Evolutionary conservation across 179 eudicot species (phyloP).

Genomic region (Silene coronaria): DNA sequence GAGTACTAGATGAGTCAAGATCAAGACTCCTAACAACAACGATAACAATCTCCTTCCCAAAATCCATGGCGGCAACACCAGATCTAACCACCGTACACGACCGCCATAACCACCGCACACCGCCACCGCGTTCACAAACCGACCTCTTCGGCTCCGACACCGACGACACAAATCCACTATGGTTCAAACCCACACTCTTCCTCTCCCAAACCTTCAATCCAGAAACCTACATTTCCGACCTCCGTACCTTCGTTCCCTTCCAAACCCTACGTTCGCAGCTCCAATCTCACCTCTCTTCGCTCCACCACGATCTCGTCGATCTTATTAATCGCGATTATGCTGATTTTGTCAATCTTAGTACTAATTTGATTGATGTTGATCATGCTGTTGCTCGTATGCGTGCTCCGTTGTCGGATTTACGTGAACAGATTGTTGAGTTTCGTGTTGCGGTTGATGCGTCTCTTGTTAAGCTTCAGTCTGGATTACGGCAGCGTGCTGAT

Average conservation of each 20-base stretch:
- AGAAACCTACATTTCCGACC: constrained; percentile 78
- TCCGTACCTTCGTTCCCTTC: constrained; percentile 93
- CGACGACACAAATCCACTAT: constrained; percentile 54
- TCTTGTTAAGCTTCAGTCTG: constrained; percentile 41
- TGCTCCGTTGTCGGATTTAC: constrained; percentile 71
- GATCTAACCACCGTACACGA: constrained; percentile 25
- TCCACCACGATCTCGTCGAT: constrained; percentile 73
- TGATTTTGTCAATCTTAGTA: constrained; percentile 83
- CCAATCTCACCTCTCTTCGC: constrained; percentile 56
- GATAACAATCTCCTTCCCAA: too few species aligned
- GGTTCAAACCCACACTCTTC: constrained; percentile 81
- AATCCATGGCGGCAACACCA: constrained; percentile 35
- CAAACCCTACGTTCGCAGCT: constrained; percentile 85
- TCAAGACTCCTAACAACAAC: too few species aligned
- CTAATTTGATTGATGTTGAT: constrained; percentile 81
- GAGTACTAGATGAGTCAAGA: too few species aligned
- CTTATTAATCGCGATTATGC: constrained; percentile 84
- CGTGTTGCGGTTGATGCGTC: constrained; percentile 53
- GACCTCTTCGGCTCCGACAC: constrained; percentile 75
- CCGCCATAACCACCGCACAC: constrained; percentile 6
- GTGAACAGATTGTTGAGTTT: constrained; percentile 62
- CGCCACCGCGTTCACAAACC: constrained; percentile 43
- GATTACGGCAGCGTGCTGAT: constrained; percentile 59
- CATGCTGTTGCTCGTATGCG: constrained; percentile 80
- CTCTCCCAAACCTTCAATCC: constrained; percentile 60